These are phyloP conservation scores for Lactifluus pinguis DNA, from an alignment of 768 basidiomycete species.

Conservation along the genomic window DNA sequence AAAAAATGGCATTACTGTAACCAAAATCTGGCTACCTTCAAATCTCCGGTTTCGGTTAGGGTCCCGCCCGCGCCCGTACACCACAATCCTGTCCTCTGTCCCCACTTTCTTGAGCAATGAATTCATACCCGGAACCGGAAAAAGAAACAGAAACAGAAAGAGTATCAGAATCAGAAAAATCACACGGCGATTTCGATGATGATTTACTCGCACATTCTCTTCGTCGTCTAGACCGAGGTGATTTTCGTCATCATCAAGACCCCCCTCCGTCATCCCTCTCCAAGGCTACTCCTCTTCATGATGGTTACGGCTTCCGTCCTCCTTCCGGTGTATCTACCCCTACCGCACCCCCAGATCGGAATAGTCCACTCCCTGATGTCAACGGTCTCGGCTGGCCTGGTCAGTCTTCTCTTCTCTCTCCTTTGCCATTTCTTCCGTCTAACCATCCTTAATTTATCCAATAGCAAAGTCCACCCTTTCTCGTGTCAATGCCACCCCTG, in stretches of 20 bases:
- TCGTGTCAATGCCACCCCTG: conserved; percentile 71
- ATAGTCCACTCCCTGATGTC: conserved; percentile 36
- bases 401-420: conserved; percentile 26
- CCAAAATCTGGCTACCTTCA: conserved; percentile 11
- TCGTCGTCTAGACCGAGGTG: conserved; percentile 3
- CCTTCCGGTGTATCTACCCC: conserved; percentile 63
- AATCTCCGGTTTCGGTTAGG: conserved; percentile 9
- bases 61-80: background rate
- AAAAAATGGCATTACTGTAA: conserved; percentile 1
- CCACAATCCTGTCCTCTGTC: background rate
- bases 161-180: background rate
- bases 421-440: background rate
- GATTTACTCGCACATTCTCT: conserved; percentile 6
- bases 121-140: background rate
- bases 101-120: background rate
- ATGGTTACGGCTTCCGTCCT: conserved; percentile 77
- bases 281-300: conserved; percentile 31
- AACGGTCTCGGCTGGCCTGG: conserved; percentile 94
- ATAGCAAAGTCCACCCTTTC: conserved; percentile 84
- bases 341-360: conserved; percentile 24
- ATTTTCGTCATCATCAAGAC: background rate
- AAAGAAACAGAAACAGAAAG: too few relatives aligned
- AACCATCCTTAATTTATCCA: background rate
- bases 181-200: conserved; percentile 6
- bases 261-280: background rate